Conservation (phyloP, 106 monocot genomes). For the Phalaenopsis equestris region DNA sequence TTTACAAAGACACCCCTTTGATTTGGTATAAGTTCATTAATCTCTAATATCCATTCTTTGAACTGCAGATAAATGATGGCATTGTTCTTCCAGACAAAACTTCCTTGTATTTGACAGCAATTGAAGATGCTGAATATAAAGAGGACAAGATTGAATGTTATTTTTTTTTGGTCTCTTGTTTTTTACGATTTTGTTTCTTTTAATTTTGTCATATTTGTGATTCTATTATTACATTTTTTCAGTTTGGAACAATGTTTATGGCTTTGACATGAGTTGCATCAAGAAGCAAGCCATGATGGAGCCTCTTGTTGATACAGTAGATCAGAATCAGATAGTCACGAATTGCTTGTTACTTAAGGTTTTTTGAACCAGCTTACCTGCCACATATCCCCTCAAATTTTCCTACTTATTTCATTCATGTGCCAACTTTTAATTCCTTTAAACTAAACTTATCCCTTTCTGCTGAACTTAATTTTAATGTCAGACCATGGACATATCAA, state of each 20-base stretch:
- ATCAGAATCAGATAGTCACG: constrained; percentile 87
- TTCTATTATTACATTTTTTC: constrained; percentile 13
- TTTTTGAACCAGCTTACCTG: neutral
- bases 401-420: neutral
- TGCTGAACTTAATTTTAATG: constrained; percentile 2
- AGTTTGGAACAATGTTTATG: constrained; percentile 96
- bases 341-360: constrained; percentile 80
- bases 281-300: constrained; percentile 83
- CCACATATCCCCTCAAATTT: neutral
- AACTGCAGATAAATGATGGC: constrained; percentile 55
- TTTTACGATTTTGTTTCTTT: neutral
- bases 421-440: neutral
- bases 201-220: neutral
- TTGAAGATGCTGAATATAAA: constrained; percentile 97
- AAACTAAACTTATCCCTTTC: neutral
- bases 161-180: neutral
- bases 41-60: neutral
- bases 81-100: constrained; percentile 79
- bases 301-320: constrained; percentile 87
- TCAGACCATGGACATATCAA: constrained; percentile 80
- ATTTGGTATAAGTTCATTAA: neutral
- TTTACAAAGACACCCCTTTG: neutral
- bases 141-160: constrained; percentile 90
- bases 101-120: constrained; percentile 80
- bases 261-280: constrained; percentile 97